phyloP scores from a whole-genome alignment of 805 yeast genomes.

The Ogataea naganishii region DNA sequence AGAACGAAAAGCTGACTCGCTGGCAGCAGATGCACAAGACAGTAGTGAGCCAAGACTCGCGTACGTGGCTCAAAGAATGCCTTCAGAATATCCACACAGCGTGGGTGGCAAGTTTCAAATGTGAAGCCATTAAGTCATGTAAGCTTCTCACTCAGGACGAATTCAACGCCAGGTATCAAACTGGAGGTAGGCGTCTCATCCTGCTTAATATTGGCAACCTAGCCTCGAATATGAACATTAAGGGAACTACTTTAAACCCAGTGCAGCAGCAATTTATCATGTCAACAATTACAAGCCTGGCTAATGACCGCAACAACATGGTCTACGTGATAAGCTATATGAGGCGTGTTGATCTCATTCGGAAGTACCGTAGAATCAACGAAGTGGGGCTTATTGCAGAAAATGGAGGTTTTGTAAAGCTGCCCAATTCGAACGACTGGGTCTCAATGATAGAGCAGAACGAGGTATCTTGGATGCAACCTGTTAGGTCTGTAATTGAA shows the following conservation, averaged over 20 bases:
- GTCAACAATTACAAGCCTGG: constrained; percentile 49
- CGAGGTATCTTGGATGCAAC: constrained; percentile 49
- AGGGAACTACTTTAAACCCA: constrained; percentile 30
- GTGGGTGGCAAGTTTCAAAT: constrained; percentile 33
- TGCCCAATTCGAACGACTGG: constrained; percentile 49
- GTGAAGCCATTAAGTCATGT: constrained; percentile 11
- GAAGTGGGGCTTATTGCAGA: constrained; percentile 83
- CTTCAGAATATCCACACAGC: constrained; percentile 39
- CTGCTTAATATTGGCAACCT: constrained; percentile 44
- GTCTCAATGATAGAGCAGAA: constrained; percentile 43
- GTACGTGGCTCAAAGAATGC: constrained; percentile 61
- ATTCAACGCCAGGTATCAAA: constrained; percentile 26
- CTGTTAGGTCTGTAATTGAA: constrained; percentile 44
- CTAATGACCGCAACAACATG: constrained; percentile 46
- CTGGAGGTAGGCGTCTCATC: constrained; percentile 33
- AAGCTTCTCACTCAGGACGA: constrained; percentile 21
- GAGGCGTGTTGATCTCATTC: constrained; percentile 55
- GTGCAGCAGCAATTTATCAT: constrained; percentile 58
- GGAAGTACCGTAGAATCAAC: constrained; percentile 57
- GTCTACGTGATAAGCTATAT: constrained; percentile 68
- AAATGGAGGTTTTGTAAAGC: constrained; percentile 72
- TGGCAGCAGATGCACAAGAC: constrained; percentile 57
- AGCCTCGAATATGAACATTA: constrained; percentile 22
- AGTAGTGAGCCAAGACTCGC: constrained; percentile 61
- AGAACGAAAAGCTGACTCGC: constrained; percentile 45